Evolutionary conservation across 768 basidiomycete species (phyloP).

Genomic region (Suillus weaverae): DNA sequence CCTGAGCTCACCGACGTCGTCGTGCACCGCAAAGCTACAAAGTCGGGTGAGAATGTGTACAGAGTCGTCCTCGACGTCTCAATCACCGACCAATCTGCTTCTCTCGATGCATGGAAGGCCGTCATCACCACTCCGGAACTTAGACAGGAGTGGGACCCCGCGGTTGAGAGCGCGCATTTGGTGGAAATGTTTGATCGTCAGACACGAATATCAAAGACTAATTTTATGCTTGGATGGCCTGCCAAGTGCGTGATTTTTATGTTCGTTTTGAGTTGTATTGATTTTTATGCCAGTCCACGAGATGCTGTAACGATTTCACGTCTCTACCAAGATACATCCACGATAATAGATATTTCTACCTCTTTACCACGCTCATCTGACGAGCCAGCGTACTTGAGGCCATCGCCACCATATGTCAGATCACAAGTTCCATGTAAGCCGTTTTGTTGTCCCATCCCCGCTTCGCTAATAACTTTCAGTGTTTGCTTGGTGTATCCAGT

Average conservation of each 20-base stretch:
- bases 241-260: slow-evolving; percentile 70
- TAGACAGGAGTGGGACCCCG: slow-evolving; percentile 89
- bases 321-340: slow-evolving; percentile 75
- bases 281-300: slow-evolving; percentile 62
- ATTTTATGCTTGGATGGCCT: slow-evolving; percentile 94
- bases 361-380: slow-evolving; percentile 90
- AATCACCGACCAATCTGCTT: slow-evolving; percentile 50
- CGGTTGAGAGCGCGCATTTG: slow-evolving; percentile 80
- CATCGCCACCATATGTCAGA: slow-evolving; percentile 89
- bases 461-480: slow-evolving; percentile 42
- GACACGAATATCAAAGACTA: slow-evolving; percentile 86
- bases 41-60: slow-evolving; percentile 75
- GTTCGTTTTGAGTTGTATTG: slow-evolving; percentile 9
- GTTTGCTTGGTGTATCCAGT: slow-evolving; percentile 93
- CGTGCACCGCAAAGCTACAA: slow-evolving; percentile 71
- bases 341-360: slow-evolving; percentile 87
- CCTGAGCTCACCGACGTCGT: slow-evolving; percentile 73
- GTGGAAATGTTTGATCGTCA: slow-evolving; percentile 85
- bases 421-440: slow-evolving; percentile 75
- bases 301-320: slow-evolving; percentile 94
- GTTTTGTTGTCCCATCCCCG: slow-evolving; percentile 8
- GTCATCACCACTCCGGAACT: slow-evolving; percentile 85
- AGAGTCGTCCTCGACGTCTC: slow-evolving; percentile 81
- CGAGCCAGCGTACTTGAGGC: slow-evolving; percentile 88
- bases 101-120: slow-evolving; percentile 79